Evolutionary conservation across 2,329 filamentous ascomycete species (phyloP), one percentile per base, ranked within the genome.

Genomic region (Stagonosporopsis vannaccii): DNA sequence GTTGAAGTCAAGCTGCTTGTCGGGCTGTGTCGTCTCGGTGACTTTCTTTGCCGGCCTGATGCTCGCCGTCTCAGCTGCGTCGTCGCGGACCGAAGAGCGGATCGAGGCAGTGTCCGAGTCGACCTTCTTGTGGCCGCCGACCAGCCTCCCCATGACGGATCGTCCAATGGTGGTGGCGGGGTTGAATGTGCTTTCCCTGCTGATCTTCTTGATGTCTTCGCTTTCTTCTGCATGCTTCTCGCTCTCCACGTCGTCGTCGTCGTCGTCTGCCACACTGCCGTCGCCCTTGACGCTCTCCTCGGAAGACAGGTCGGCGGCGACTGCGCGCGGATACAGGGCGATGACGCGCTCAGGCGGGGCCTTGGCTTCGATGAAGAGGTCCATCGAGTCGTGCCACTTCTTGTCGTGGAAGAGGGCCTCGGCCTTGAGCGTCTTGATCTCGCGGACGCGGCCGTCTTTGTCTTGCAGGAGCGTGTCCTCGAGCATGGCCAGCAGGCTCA

Each of bases 361-460:
- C 66, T 91, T 87, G 2, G 97, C 92, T 50, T 95, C 90, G 3
- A 91, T 91, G 77, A 98, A 98, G 2, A 99, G 79, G 65, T 98
- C 93, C 78, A 99, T 84, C 1, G 94, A 89, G 45, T 92, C 88
- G 35, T 89, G 85, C 70, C 93, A 99, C 71, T 90, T 96, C 66
- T 88, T 90, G 64, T 90, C 82, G 56, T 87, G 87, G 68, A 99
- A 99, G 4, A 98, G 79, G 13, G 82, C 79, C 73, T 96, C 91
- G 0, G 94, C 95, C 74, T 99, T 99, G 64, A 90, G 84, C 80
- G 96, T 95, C 78, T 94, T 96, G 66, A 96, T 88, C 66, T 96
- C 90, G 25, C 93, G 86, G 57, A 97, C 82, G 9, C 90, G 88
- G 45, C 89, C 88, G 8, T 84, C 82, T 76, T 99, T 99, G 75